phyloP scores from a whole-genome alignment of 352 stramenopile genomes.

The Phytophthora ohioensis region DNA sequence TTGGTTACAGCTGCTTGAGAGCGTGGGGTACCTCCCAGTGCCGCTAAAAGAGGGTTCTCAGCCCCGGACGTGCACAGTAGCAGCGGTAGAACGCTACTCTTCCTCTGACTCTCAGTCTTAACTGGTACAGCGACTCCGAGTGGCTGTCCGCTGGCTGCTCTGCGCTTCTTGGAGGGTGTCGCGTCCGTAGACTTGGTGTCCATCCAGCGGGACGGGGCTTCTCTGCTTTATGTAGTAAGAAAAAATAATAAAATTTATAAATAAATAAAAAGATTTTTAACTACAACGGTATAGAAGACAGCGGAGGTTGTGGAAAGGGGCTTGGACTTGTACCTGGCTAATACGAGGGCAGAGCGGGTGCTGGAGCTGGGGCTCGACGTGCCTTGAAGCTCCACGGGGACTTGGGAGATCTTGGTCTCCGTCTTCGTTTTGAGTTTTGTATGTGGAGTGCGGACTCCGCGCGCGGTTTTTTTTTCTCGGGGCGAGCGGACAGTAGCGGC shows the following conservation, averaged over 20 bases:
- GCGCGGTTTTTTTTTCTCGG: conserved; percentile 2
- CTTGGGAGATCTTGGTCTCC: conserved; percentile 20
- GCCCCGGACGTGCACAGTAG: conserved; percentile 33
- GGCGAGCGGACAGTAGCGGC: conserved; percentile 14
- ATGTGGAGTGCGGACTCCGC: conserved; percentile 8
- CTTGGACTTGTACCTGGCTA: conserved; percentile 3
- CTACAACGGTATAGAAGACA: neutral
- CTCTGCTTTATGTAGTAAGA: neutral
- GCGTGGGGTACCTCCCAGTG: conserved; percentile 67
- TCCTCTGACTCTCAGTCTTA: conserved; percentile 19
- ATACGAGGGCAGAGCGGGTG: neutral
- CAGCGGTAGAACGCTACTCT: conserved; percentile 23
- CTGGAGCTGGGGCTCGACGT: neutral
- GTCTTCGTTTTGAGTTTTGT: conserved; percentile 31
- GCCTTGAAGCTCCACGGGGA: neutral
- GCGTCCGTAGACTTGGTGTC: conserved; percentile 37
- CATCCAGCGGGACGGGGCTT: conserved; percentile 19
- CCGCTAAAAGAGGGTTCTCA: conserved; percentile 73
- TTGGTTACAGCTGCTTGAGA: conserved; percentile 22
- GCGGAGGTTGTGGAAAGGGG: neutral
- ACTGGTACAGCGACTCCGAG: conserved; percentile 16
- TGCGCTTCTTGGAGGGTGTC: conserved; percentile 67
- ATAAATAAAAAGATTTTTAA: neutral
- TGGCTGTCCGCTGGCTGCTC: conserved; percentile 17
- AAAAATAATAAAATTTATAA: neutral